Base-by-base conservation (phyloP, 2,329 filamentous ascomycete species). In the Venturia asperata region DNA sequence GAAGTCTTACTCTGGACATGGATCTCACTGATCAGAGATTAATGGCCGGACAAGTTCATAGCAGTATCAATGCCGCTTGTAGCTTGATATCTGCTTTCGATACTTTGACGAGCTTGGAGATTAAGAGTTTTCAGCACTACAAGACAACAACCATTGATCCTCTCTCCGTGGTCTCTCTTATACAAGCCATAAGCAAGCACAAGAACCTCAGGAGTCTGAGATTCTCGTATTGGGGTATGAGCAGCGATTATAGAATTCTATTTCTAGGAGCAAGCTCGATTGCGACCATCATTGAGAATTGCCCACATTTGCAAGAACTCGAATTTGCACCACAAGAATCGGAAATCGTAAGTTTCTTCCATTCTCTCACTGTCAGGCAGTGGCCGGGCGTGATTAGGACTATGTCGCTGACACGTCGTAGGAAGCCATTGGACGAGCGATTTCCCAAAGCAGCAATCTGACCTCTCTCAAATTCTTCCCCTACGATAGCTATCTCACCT, bases 41-140 rank as follows among this genome's bases (percentile, higher is more conserved):
- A 15, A 49, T 1, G 9, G 6, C 21, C 21, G 47, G 11, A 49
- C 47, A 49, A 3, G 19, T 55, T 43, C 61, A 24, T 11, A 13
- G 19, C n/a, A 63, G 24, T 34, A 34, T 63, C 19, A 6, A 17
- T 7, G 61, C 61, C 24, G 24, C 19, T 3, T 21, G 19, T 47
- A n/a, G 19, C 42, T 63, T 63, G 19, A 1, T 63, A n/a, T 52
- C 62, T 52, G 21, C 62, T 34, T 63, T 63, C 43, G 45, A 63
- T 27, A 55, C 62, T 52, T 55, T 63, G 62, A 63, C 42, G 15
- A 39, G 24, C 24, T 24, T 63, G 21, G 62, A 55, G 37, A 24
- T 63, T 13, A 52, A 30, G 9, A 42, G 13, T 34, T 63, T 21
- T 15, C 43, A 55, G 43, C 24, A 63, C 21, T 43, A 27, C 13